Base-by-base conservation (phyloP, 495 filamentous ascomycete genomes). In the Penicillium malachiteum region DNA sequence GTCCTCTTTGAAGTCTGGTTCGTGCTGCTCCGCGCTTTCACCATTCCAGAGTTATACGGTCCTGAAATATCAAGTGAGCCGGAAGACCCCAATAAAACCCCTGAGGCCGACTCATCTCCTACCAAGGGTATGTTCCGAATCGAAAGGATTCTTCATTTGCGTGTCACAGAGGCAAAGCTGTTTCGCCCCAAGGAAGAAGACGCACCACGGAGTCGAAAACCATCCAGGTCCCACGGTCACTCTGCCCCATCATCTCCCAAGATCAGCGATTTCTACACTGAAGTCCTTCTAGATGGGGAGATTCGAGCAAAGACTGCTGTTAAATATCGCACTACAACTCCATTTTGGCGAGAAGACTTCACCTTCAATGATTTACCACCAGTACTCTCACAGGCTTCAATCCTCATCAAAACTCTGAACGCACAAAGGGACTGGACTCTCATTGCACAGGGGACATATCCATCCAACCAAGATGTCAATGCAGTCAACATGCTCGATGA, bases 1-100 rank as follows among this genome's bases (percentile, higher is more conserved):
- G 87, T 96, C 1, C 74, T 94, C 7, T 96, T 94, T 65, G 94
- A 99, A 64, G 95, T 96, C 11, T 97, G 94, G 95, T 92, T 96
- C 66, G 94, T 96, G 7, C 79, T 99, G 26, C 66, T 99, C 26
- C 83, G 92, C 55, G 92, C 94, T 1, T 97, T 97, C 64, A 90
- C 94, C 1, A 89, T 95, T 46, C 95, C 95, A 8, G 93, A 97
- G 65, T 78, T 99, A 32, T 97, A 96, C 60, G 88, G 88, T 3
- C 82, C 83, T 11, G 72, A 78, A 48, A 62, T 60, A 7, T 51
- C 65, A 59, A 64, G 40, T n/a, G 69, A 54, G 18, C 39, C 31
- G n/a, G 62, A 59, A 32, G 65, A 63, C 46, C 56, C 54, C 18
- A 49, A 64, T 17, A 62, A 56, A 30, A 67, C 69, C 21, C 67